These are phyloP conservation scores for Madurella mycetomatis DNA, from an alignment of 2,329 filamentous ascomycete genomes.

Conservation along the genomic window DNA sequence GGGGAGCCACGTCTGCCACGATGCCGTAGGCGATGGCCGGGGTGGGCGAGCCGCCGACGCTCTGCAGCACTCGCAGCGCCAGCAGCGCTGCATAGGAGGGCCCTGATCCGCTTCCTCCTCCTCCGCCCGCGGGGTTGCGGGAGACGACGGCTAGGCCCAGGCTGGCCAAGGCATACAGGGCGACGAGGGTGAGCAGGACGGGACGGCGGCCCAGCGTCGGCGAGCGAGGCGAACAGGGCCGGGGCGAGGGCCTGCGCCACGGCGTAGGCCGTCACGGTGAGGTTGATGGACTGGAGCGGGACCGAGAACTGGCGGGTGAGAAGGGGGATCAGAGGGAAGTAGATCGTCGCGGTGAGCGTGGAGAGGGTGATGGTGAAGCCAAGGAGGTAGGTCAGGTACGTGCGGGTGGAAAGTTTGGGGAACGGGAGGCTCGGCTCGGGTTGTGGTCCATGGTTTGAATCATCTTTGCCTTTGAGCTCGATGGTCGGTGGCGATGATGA, in stretches of 20 bases:
- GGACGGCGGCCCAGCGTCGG: conserved; percentile 52
- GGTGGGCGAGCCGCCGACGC: conserved; percentile 56
- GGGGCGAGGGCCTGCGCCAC: conserved; percentile 56
- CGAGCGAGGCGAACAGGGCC: conserved; percentile 52
- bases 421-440: conserved; percentile 2
- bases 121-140: conserved; percentile 7
- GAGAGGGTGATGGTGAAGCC: conserved; percentile 11
- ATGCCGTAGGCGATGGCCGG: conserved; percentile 63
- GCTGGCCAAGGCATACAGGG: conserved; percentile 50
- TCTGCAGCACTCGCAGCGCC: conserved; percentile 54
- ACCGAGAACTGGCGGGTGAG: conserved; percentile 29
- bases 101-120: no score
- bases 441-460: neutral
- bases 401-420: neutral
- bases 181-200: conserved; percentile 51
- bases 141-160: conserved; percentile 45
- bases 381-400: conserved; percentile 10
- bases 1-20: conserved; percentile 62
- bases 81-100: conserved; percentile 45
- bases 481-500: no score
- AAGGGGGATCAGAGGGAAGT: conserved; percentile 35
- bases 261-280: conserved; percentile 51
- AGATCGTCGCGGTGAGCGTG: conserved; percentile 39
- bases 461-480: no score
- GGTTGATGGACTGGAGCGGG: conserved; percentile 33